Base-by-base conservation (phyloP, 495 filamentous ascomycete genomes). In the Aspergillus panamensis region DNA sequence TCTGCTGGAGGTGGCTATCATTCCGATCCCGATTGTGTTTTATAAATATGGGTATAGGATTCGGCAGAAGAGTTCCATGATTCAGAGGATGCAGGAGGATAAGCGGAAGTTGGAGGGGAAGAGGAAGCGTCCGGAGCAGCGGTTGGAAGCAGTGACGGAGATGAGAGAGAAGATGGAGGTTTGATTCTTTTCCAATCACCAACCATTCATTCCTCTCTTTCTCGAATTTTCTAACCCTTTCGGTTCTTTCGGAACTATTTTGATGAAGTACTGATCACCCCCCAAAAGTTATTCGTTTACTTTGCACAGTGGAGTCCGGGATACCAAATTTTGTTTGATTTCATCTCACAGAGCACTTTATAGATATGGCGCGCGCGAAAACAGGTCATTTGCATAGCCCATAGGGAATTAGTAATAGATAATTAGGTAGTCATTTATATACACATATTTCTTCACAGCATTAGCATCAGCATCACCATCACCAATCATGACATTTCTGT, bases 41-140 rank as follows among this genome's bases (percentile, higher is more conserved):
- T 66, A 66, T 25, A 66, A 66, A 37, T 66, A 66, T 17, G 64
- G 64, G 6, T 61, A 66, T 25, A 61, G 51, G 49, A 66, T 66
- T 48, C 58, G 64, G 19, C 48, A 50, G 37, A 63, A 58, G 55
- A 66, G 64, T 48, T 29, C 58, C 32, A 51, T 66, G 39, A 66
- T 66, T 31, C 40, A 35, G 20, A 33, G 48, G 48, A 66, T 66
- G 64, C 64, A 66, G 52, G 64, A 66, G 55, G 64, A 66, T 32
- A 66, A 63, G 53, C 58, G 39, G 57, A 47, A 40, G n/a, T 16
- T 66, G 49, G 64, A 63, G 31, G 48, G 58, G 37, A 66, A 66
- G 43, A 54, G 63, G 19, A 57, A 57, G 58, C 57, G 58, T 13
- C 48, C 56, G 31, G 33, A 52, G 51, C 54, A 66, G 29, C 60